Evolutionary conservation across 768 basidiomycete species (phyloP), one percentile per base, ranked within the genome.

Genomic region (Termitomyces sp.): DNA sequence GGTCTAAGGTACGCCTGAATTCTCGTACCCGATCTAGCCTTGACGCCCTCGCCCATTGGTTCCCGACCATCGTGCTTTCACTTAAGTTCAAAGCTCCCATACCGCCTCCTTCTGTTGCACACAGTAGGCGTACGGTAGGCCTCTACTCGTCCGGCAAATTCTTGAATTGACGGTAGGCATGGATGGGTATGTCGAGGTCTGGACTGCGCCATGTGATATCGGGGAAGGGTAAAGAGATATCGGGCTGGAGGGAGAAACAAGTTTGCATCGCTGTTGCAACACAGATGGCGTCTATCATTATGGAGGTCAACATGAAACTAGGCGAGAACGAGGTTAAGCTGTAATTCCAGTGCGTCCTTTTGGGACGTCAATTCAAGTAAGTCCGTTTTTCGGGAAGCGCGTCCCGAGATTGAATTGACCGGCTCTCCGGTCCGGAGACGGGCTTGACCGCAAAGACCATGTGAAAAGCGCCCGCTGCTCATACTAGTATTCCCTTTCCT

Each of bases 31-130:
- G 4, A 58, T 25, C 21, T 4, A 57, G 38, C 10, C 57, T 51
- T 62, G 5, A 46, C 14, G 14, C 21, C 21, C 21, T 46, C 27
- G 21, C 29, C 11, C 53, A 51, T n/a, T 58, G 57, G 87, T 82
- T 73, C 63, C 84, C 85, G 10, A 89, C 87, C 0, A 75, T 89
- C 68, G 75, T 77, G 1, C 72, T 88, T 60, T 71, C 80, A 0
- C 59, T 89, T 29, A 84, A 87, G 58, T 89, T 86, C 74, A 87
- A 85, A 63, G 75, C 77, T 34, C 81, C 80, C 11, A 76, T 87
- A 37, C 82, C 85, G 6, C 61, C 63, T 21, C 69, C 76, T 12
- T 76, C 74, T 2, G 58, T 59, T 29, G 62, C 63, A 7, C 70
- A 81, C 64, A 74, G 84, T 1, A 59, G 64, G 48, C 77, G 82